Base-by-base conservation (phyloP, 164 flowering plant genomes). In the Kingdonia uniflora region DNA sequence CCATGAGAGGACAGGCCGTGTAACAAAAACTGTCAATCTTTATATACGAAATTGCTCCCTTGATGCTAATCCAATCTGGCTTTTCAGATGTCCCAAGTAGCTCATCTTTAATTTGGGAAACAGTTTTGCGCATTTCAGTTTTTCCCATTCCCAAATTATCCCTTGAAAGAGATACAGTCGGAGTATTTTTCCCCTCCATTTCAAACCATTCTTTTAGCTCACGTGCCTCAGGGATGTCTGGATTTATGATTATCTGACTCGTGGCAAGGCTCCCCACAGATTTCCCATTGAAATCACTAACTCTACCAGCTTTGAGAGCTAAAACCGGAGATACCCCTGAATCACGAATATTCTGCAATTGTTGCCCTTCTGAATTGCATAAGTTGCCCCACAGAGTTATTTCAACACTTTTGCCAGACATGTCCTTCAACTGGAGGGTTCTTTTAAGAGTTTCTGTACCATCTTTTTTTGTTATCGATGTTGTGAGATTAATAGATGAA, bases 371-470 rank as follows among this genome's bases (percentile, higher is more conserved):
- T n/a, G 75, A 73, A 71, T 68, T 78, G 76, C 96, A 87, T 20
- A 83, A 68, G 45, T 67, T 76, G 23, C 97, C 99, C 99, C 99
- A 94, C 6, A 94, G 44, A n/a, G 96, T 87, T 42, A 89, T 41
- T 61, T 94, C 99, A 52, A 87, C 91, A 72, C 97, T 87, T 65
- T 85, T 70, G 25, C 90, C 94, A 57, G 99, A 90, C 88, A 73
- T 84, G 62, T 94, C 99, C 59, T 80, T 94, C 74, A 94, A 61
- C 48, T 80, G 87, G 26, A 94, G 94, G 49, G 72, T 49, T 71
- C 94, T 79, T 68, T 78, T 85, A 29, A 68, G 79, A 42, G 94
- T 80, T 70, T 87, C 96, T 43, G 78, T 79, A 35, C 95, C 96
- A 76, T 87, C 80, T 75, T 89, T 94, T 38, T 85, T 79, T 82